Conservation (phyloP, 495 filamentous ascomycete genomes). For the Tirmania nivea region DNA sequence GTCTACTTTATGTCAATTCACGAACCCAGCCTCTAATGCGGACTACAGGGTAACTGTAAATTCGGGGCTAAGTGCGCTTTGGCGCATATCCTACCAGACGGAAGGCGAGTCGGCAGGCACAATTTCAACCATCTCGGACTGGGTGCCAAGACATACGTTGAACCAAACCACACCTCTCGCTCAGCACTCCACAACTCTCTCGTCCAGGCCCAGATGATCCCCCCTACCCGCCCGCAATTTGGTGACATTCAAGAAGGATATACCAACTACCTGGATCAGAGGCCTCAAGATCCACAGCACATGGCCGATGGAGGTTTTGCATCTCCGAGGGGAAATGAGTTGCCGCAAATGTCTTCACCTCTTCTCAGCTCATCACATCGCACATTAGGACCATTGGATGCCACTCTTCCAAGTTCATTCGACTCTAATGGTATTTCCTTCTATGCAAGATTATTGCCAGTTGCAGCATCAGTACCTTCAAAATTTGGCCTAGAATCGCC, state of each 20-base stretch:
- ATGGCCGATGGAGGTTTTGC: conserved; percentile 48
- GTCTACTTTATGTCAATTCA: neutral
- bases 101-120: conserved; percentile 61
- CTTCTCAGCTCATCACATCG: conserved; percentile 37
- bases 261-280: conserved; percentile 15
- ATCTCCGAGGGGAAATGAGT: conserved; percentile 59
- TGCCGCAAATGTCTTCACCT: conserved; percentile 44
- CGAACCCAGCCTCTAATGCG: neutral
- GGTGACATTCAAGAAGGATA: conserved; percentile 16
- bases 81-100: conserved; percentile 84
- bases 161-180: conserved; percentile 31
- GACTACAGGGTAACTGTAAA: conserved; percentile 80
- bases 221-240: conserved; percentile 20
- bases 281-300: conserved; percentile 12
- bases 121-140: conserved; percentile 26
- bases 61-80: conserved; percentile 95
- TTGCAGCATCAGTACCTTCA: conserved; percentile 79
- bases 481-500: conserved; percentile 85
- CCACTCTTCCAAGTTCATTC: conserved; percentile 82
- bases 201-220: conserved; percentile 42
- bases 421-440: conserved; percentile 90
- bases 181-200: conserved; percentile 70
- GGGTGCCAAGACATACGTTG: conserved; percentile 16
- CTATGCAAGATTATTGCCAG: conserved; percentile 70
- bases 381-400: conserved; percentile 39